Base-by-base conservation (phyloP, 2,329 filamentous ascomycete species). In the Alternaria novae-zelandiae region DNA sequence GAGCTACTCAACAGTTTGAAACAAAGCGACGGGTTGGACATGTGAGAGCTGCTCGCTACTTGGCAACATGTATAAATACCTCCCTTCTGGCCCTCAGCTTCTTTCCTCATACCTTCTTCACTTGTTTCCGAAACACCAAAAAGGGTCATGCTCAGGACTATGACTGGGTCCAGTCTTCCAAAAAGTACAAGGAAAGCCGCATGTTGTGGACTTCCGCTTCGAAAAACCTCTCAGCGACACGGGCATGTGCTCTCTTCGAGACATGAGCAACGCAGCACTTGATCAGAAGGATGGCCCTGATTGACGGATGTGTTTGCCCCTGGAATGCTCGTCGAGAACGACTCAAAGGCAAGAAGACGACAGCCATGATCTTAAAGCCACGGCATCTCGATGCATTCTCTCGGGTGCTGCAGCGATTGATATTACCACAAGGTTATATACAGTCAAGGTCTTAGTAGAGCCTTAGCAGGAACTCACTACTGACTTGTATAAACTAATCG, bases 221-320 rank as follows among this genome's bases (percentile, higher is more conserved):
- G 15, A 6, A 32, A 32, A 13, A 4, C 3, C 0, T 1, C 3
- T 1, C 6, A 6, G 6, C 5, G 12, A 30, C 28, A 0, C 0
- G 12, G 30, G 1, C 6, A 32, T 32, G 13, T 32, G 6, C 6
- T 32, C 15, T 15, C 30, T 6, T 15, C 6, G 3, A 32, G 13
- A 4, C 6, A 3, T 32, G 13, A 13, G 15, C 6, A 15, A 32
- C 30, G 13, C 15, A 15, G 30, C 13, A 8, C 30, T 32, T 32
- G 30, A 2, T 15, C 13, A 1, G 0, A 36, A 36, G 9, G 1
- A 15, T n/a, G 0, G 7, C 30, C 13, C 1, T 15, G 0, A 1
- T 36, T 1, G 7, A 2, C 2, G 3, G 13, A 36, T 36, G 13
- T 1, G 30, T 36, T 36, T 36, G 7, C 13, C 32, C 4, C 13